These are phyloP conservation scores for Pittosporum tobira DNA, from an alignment of 129 eudicot species.

Conservation along the genomic window DNA sequence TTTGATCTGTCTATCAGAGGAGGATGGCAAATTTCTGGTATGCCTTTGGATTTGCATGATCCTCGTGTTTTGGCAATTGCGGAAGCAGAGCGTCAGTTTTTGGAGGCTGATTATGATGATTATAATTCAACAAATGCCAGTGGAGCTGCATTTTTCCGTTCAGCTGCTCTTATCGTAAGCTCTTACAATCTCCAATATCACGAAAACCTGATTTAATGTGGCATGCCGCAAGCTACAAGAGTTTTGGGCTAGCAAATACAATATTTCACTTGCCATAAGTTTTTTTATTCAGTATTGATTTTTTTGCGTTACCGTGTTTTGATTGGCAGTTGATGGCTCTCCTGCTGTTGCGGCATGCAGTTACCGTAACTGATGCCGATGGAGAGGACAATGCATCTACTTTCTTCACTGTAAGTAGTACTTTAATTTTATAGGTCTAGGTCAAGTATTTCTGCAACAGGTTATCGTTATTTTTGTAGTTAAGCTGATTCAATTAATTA, in stretches of 20 bases:
- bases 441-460: not conserved
- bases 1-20: conserved; percentile 39
- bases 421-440: not conserved
- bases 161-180: conserved; percentile 86
- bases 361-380: conserved; percentile 50
- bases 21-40: conserved; percentile 92
- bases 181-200: not conserved
- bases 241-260: not conserved
- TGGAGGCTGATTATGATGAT: conserved; percentile 83
- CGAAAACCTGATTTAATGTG: not conserved
- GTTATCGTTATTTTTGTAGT: not conserved
- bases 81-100: conserved; percentile 75
- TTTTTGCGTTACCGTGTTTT: not conserved
- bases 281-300: not conserved
- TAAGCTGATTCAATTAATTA: not conserved
- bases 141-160: conserved; percentile 93
- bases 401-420: conserved; percentile 60
- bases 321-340: conserved; percentile 74
- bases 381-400: conserved; percentile 63
- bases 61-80: conserved; percentile 83
- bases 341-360: conserved; percentile 70
- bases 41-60: conserved; percentile 75
- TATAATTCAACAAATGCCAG: conserved; percentile 66
- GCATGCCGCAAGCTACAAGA: not conserved
- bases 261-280: not conserved